Evolutionary conservation across 2,329 filamentous ascomycete species (phyloP).

Genomic region (Byssothecium circinans): DNA sequence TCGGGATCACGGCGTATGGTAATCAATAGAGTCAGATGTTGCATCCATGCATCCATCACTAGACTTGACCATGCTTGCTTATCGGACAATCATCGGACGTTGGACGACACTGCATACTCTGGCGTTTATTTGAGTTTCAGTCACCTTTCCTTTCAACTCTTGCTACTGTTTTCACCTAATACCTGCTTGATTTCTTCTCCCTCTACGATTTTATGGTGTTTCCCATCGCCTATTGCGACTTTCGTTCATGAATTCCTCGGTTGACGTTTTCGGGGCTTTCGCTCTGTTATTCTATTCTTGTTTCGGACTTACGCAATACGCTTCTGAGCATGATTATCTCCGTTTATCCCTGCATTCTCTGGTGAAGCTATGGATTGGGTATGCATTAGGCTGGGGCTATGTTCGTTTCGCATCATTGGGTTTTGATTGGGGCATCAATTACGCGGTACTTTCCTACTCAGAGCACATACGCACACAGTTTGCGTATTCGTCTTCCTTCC

Average conservation of each 20-base stretch:
- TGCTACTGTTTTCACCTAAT: not conserved
- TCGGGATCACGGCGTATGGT: constrained; percentile 19
- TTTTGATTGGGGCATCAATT: not conserved
- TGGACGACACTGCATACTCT: constrained; percentile 12
- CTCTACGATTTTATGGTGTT: not conserved
- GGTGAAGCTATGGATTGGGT: constrained; percentile 3
- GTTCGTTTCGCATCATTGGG: not conserved
- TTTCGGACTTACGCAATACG: not conserved
- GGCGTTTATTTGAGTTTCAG: constrained; percentile 11
- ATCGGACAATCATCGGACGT: constrained; percentile 8
- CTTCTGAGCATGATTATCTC: not conserved
- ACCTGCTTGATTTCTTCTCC: not conserved
- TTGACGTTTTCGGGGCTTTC: not conserved
- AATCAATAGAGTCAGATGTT: constrained; percentile 12
- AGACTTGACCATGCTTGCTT: constrained; percentile 11
- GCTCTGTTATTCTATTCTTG: not conserved
- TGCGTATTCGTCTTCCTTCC: not conserved
- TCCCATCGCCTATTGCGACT: too few relatives aligned
- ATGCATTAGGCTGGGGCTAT: constrained; percentile 4
- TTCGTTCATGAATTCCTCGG: not conserved
- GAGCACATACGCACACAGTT: not conserved
- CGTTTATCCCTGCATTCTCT: not conserved
- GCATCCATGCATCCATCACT: constrained; percentile 9
- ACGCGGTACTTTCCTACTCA: too few relatives aligned
- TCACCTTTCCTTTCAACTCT: not conserved